phyloP scores from a whole-genome alignment of 768 basidiomycete species.

The Neoboletus brunneissimus region DNA sequence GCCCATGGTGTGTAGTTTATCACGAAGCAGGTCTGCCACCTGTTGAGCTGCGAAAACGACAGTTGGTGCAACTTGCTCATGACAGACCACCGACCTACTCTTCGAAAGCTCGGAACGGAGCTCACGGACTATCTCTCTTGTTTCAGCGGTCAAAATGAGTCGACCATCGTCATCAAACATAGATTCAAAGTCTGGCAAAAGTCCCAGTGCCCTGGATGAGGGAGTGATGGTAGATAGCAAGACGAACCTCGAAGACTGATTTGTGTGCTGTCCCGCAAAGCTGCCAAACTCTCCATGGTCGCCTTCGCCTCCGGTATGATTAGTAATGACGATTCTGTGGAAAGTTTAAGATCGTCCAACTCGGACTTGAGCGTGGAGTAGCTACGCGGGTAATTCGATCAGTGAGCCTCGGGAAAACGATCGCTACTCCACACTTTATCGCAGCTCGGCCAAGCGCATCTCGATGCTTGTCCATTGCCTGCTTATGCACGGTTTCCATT shows the following conservation, averaged over 20 bases:
- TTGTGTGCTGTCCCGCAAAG: conserved; percentile 21
- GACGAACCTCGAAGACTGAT: conserved; percentile 29
- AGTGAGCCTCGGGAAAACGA: neutral
- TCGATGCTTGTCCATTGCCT: conserved; percentile 10
- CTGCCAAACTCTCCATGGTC: conserved; percentile 24
- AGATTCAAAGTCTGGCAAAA: conserved; percentile 27
- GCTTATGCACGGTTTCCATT: conserved; percentile 13
- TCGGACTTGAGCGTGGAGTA: conserved; percentile 29
- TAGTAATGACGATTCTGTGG: conserved; percentile 21
- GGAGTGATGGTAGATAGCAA: neutral
- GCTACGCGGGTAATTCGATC: conserved; percentile 16
- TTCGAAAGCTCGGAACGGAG: conserved; percentile 36
- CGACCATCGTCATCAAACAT: conserved; percentile 28
- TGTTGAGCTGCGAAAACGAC: conserved; percentile 40
- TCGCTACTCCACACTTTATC: conserved; percentile 17
- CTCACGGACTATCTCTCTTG: conserved; percentile 31
- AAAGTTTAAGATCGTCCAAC: conserved; percentile 28
- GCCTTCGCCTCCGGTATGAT: conserved; percentile 25
- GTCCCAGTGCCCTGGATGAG: neutral
- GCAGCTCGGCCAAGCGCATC: conserved; percentile 17
- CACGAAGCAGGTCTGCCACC: conserved; percentile 47
- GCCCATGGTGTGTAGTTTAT: conserved; percentile 42
- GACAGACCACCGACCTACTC: conserved; percentile 24
- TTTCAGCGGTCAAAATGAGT: conserved; percentile 25
- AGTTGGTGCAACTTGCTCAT: neutral